Conservation (phyloP, 352 stramenopile genomes). For the Proteromonas lacertae region DNA sequence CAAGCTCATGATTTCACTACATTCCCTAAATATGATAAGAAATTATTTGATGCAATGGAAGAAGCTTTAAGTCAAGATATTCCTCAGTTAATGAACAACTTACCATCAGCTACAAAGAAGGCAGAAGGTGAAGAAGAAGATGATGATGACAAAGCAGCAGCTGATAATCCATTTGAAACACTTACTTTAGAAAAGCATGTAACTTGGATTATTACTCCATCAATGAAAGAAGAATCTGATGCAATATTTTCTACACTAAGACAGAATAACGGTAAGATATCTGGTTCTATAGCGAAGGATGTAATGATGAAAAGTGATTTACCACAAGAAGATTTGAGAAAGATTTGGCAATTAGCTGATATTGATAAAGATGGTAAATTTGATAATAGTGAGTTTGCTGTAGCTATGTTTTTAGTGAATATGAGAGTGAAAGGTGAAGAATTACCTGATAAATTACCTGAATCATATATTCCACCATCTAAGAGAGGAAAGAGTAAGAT, state of each 20-base stretch:
- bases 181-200: no score
- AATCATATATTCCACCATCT: constrained; percentile 14
- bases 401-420: constrained; percentile 43
- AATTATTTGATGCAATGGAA: constrained; percentile 23
- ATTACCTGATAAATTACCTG: constrained; percentile 21
- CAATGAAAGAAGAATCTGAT: constrained; percentile 30
- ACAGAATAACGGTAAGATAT: constrained; percentile 6
- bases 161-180: constrained; percentile 4
- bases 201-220: constrained; percentile 24
- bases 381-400: constrained; percentile 44
- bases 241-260: constrained; percentile 30
- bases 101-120: no score
- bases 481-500: constrained; percentile 3
- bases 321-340: no score
- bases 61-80: constrained; percentile 27
- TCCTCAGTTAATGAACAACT: no score
- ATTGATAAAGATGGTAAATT: constrained; percentile 41
- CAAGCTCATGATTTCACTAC: constrained; percentile 44
- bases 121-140: no score
- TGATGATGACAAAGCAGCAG: background rate
- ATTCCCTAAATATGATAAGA: constrained; percentile 35
- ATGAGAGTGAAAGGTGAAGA: constrained; percentile 25
- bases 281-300: background rate
- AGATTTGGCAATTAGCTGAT: constrained; percentile 54
- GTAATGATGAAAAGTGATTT: constrained; percentile 35